Percentiles rank a stretch among this genome's conserved stretches.
phyloP scores from a whole-genome alignment of 164 flowering plant species.

The Litsea cubeba region DNA sequence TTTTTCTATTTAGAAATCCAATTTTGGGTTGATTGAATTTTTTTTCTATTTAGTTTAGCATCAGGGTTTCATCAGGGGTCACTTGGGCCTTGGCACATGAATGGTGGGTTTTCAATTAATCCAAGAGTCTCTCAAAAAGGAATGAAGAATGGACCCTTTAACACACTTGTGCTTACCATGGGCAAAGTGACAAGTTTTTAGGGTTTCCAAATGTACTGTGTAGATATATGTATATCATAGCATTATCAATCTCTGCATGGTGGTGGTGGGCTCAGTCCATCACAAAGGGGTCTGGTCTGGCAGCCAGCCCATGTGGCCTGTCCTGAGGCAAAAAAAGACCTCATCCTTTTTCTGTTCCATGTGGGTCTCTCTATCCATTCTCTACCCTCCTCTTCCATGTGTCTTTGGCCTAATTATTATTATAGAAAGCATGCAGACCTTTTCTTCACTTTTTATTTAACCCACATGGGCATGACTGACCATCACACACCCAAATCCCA shows the following conservation, averaged over 20 bases:
- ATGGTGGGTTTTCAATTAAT: no score
- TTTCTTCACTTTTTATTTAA: constrained; percentile 1
- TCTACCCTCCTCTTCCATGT: background rate
- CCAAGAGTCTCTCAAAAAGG: no score
- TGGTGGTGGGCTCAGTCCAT: background rate
- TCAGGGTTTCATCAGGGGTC: no score
- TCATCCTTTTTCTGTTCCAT: constrained; percentile 22
- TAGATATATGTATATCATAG: background rate
- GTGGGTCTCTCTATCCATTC: constrained; percentile 15
- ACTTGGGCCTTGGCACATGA: no score
- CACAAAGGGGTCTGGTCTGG: background rate
- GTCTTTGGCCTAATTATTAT: constrained; percentile 4
- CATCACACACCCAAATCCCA: background rate
- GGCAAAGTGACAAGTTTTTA: no score
- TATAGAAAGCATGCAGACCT: constrained; percentile 8
- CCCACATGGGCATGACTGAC: constrained; percentile 5
- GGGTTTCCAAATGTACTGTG: background rate
- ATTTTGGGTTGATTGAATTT: no score
- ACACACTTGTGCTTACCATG: no score
- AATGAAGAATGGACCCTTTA: no score
- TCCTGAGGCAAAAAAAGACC: background rate
- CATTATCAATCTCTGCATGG: background rate
- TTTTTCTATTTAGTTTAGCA: no score
- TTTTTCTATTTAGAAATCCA: no score
- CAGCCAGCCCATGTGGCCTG: constrained; percentile 15